Percentiles rank a stretch among this genome's conserved stretches.
These are phyloP conservation scores for Ustilaginoidea virens DNA, from an alignment of 2,329 filamentous ascomycete genomes.

Conservation along the genomic window DNA sequence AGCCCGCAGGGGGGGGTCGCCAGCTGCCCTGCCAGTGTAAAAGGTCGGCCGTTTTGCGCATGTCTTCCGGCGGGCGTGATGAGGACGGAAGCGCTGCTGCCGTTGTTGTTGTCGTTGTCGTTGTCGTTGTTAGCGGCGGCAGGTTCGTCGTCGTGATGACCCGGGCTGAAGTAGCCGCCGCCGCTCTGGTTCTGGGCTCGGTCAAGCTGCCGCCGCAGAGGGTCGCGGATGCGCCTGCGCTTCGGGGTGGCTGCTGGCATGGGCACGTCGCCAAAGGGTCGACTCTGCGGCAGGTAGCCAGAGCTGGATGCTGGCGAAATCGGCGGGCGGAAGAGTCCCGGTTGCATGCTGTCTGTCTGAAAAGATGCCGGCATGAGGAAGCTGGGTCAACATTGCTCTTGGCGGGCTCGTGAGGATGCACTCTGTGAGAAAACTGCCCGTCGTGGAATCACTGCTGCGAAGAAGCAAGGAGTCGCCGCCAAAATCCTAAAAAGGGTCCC, in stretches of 20 bases:
- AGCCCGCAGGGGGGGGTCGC: conserved; percentile 31
- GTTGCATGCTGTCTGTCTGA: conserved; percentile 22
- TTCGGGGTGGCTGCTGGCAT: conserved; percentile 19
- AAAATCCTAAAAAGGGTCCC: too few species aligned
- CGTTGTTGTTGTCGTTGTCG: neutral
- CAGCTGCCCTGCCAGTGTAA: conserved; percentile 38
- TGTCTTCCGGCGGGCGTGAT: conserved; percentile 3
- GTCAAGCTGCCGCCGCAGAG: conserved; percentile 3
- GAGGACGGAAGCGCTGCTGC: conserved; percentile 3
- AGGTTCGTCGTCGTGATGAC: too few species aligned
- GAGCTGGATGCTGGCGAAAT: conserved; percentile 25
- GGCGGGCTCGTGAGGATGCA: too few species aligned
- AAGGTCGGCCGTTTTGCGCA: conserved; percentile 11
- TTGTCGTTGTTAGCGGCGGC: neutral
- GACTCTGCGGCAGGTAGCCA: conserved; percentile 18
- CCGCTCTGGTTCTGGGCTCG: neutral
- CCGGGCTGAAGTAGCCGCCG: too few species aligned
- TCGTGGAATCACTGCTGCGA: too few species aligned
- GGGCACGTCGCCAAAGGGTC: conserved; percentile 9
- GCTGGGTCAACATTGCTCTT: too few species aligned
- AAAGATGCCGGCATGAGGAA: conserved; percentile 22
- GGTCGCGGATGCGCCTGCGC: conserved; percentile 27
- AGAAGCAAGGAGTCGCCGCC: too few species aligned
- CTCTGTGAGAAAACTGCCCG: too few species aligned
- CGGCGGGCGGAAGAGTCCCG: conserved; percentile 31